Base-by-base conservation (phyloP, 306 rosid species). In the Lathyrus tuberosus region DNA sequence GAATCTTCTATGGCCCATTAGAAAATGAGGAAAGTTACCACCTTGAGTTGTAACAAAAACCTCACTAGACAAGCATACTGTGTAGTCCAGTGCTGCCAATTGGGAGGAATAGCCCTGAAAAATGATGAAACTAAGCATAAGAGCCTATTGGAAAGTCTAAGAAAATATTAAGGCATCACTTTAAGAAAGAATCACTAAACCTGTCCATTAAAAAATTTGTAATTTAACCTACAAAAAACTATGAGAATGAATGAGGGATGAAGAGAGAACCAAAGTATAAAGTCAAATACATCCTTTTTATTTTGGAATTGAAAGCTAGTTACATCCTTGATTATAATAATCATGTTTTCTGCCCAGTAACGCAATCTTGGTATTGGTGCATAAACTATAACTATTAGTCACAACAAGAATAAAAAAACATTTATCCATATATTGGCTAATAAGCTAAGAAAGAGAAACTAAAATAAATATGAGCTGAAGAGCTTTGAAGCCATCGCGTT, bases 41-140 rank as follows among this genome's bases (percentile, higher is more conserved):
- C 99, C 99, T 44, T 95, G 99, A 52, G 97, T 91, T 58, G 99
- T 87, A n/a, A 95, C 99, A 58, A 95, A 95, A 68, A 84, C 92
- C 80, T 95, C 99, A 76, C 99, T 95, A 68, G 71, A 75, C 88
- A 95, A 79, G 86, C 91, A 83, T 35, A 86, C 97, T 7, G 79
- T 91, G 76, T 95, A 95, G 79, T 95, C 99, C 73, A 95, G 70
- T 60, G 99, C 95, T 53, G 99, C 99, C 82, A 95, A 65, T 80
- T 93, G 92, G 24, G 99, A 95, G 62, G 99, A 95, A 79, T 84
- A 91, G 71, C 85, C 95, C 99, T 94, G 71, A 65, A 48, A 64
- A 70, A 58, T 57, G 17, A 62, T 80, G 58, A 76, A 70, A 70
- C 67, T 40, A 57, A 35, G 74, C 14, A 65, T 76, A 48, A 74